phyloP scores from a whole-genome alignment of 1,284 basidiomycete species.

The Leucoagaricus sp. region DNA sequence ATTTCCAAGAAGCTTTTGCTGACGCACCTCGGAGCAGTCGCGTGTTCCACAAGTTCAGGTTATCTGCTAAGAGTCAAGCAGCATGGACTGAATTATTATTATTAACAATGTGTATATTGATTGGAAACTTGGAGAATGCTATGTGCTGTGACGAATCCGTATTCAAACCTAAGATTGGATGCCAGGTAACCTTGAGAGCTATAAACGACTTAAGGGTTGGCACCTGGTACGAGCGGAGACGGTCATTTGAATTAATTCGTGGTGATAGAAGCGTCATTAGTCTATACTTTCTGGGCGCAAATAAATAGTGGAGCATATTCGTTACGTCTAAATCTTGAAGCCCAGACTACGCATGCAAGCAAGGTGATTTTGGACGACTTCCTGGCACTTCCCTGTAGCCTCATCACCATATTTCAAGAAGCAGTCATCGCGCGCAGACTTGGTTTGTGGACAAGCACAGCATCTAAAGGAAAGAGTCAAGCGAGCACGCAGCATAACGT shows the following conservation, averaged over 20 bases:
- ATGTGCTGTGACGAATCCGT: no score
- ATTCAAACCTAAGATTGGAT: no score
- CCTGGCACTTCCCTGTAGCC: constrained; percentile 78
- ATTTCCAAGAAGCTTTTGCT: background rate
- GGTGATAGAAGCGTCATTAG: background rate
- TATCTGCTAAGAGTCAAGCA: no score
- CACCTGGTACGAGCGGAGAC: background rate
- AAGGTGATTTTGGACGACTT: constrained; percentile 79
- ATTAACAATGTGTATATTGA: no score
- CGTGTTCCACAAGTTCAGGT: no score
- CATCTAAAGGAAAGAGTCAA: no score
- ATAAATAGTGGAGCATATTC: no score
- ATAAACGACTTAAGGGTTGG: background rate
- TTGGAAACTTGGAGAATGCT: no score
- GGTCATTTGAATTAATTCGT: constrained; percentile 1
- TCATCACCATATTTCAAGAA: constrained; percentile 79
- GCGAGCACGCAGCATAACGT: no score
- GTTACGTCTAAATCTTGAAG: constrained; percentile 66
- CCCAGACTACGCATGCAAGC: constrained; percentile 90
- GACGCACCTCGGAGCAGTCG: background rate
- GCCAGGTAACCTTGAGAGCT: no score
- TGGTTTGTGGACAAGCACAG: constrained; percentile 95
- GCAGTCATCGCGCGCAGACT: constrained; percentile 89
- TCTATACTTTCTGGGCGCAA: constrained; percentile 6
- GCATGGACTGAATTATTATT: no score